These are phyloP conservation scores for Penicillium oxalicum DNA, from an alignment of 2,329 filamentous ascomycete genomes.

Conservation along the genomic window DNA sequence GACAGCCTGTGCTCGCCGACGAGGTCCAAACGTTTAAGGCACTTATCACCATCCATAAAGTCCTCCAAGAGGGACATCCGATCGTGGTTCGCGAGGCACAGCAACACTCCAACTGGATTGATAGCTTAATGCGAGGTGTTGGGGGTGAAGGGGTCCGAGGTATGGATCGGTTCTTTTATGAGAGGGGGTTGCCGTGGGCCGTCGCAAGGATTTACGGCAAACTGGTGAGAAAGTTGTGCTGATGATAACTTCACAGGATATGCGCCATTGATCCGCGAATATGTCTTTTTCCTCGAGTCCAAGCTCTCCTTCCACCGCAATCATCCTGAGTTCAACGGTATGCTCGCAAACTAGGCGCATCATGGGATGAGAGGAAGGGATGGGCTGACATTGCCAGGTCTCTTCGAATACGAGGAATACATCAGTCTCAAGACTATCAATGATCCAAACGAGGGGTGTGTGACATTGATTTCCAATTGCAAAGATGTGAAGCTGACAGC, in stretches of 20 bases:
- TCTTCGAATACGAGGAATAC: slow-evolving; percentile 98
- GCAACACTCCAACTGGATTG: slow-evolving; percentile 82
- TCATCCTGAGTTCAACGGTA: slow-evolving; percentile 94
- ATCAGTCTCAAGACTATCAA: slow-evolving; percentile 97
- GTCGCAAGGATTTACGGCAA: neutral
- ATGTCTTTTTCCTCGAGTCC: slow-evolving; percentile 88
- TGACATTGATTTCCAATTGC: neutral
- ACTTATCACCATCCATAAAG: slow-evolving; percentile 93
- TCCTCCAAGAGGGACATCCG: slow-evolving; percentile 93
- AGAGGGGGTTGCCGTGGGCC: neutral
- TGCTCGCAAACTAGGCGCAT: slow-evolving; percentile 8
- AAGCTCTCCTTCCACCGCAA: slow-evolving; percentile 96
- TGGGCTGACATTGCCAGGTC: slow-evolving; percentile 43
- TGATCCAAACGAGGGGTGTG: slow-evolving; percentile 90
- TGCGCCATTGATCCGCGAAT: slow-evolving; percentile 87
- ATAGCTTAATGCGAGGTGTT: slow-evolving; percentile 80
- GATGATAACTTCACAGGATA: slow-evolving; percentile 52
- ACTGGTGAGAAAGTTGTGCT: slow-evolving; percentile 5
- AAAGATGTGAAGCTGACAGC: slow-evolving; percentile 17
- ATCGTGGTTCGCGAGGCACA: slow-evolving; percentile 82
- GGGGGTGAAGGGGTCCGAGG: slow-evolving; percentile 78
- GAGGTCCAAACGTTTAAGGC: slow-evolving; percentile 99
- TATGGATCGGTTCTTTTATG: slow-evolving; percentile 19
- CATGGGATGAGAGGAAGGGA: neutral
- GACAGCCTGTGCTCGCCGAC: slow-evolving; percentile 95